Evolutionary conservation across 1,284 basidiomycete species (phyloP).

Genomic region (Tilletia caries): DNA sequence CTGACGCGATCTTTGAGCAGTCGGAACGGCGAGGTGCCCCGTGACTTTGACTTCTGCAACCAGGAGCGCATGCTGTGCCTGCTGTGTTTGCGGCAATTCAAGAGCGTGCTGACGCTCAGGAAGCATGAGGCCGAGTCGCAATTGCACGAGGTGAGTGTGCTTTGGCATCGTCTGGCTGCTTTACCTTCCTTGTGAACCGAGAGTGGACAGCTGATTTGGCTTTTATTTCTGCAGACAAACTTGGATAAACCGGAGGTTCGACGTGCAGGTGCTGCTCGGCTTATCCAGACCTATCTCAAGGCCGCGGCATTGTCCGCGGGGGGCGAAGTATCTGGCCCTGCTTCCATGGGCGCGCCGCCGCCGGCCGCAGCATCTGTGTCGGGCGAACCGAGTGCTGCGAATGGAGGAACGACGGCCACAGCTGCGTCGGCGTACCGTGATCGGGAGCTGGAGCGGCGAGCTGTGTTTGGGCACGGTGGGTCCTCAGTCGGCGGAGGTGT

Average conservation of each 20-base stretch:
- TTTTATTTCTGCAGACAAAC: too few relatives aligned
- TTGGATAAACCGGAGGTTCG: too few relatives aligned
- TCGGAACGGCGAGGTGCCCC: background rate
- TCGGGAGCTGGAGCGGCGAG: background rate
- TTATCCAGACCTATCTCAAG: too few relatives aligned
- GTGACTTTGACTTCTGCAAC: conserved; percentile 10
- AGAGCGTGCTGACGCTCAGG: background rate
- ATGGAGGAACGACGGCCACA: background rate
- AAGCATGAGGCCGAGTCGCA: background rate
- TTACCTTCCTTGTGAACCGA: too few relatives aligned
- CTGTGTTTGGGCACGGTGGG: background rate
- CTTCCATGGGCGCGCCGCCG: background rate
- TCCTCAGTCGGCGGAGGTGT: too few relatives aligned
- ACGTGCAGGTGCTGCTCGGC: too few relatives aligned
- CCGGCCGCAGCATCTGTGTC: background rate
- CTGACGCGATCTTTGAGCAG: background rate
- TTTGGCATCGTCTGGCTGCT: too few relatives aligned
- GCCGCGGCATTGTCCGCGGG: too few relatives aligned
- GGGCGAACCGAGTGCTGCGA: background rate
- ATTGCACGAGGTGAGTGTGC: background rate
- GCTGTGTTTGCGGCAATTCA: background rate
- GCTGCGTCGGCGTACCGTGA: background rate
- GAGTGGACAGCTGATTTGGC: background rate
- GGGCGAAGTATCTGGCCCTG: too few relatives aligned
- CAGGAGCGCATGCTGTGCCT: conserved; percentile 9